Conservation (phyloP, 352 stramenopile genomes). For the Sclerospora graminicola region DNA sequence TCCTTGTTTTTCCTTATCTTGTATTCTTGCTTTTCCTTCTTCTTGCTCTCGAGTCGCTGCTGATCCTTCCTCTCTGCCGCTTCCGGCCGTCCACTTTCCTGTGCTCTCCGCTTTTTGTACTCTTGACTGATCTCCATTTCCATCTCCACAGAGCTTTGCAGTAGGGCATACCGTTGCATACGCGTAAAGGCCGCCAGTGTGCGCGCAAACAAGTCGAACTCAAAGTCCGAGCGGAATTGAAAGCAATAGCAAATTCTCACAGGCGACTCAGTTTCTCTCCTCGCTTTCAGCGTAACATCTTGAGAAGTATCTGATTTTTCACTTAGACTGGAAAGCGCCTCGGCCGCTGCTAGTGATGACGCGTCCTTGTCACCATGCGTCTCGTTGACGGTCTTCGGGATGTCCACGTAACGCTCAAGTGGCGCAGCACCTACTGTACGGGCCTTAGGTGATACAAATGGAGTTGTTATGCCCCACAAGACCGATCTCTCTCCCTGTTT, state of each 20-base stretch:
- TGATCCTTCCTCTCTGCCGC: constrained; percentile 6
- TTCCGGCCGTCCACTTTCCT: constrained; percentile 8
- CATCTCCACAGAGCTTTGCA: constrained; percentile 39
- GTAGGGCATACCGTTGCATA: constrained; percentile 33
- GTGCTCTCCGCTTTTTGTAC: constrained; percentile 8
- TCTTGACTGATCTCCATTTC: constrained; percentile 44
- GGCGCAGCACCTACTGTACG: constrained; percentile 10
- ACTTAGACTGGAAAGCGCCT: constrained; percentile 7
- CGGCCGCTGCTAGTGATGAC: constrained; percentile 6
- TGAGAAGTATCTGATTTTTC: constrained; percentile 1
- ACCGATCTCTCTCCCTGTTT: constrained; percentile 30
- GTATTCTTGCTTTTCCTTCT: constrained; percentile 1
- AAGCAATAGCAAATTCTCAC: constrained; percentile 50
- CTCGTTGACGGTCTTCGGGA: constrained; percentile 3
- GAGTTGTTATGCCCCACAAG: constrained; percentile 32
- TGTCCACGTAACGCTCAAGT: constrained; percentile 7
- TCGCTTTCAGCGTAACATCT: constrained; percentile 2
- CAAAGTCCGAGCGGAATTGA: constrained; percentile 42
- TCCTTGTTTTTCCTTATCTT: not conserved
- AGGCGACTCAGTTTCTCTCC: not conserved
- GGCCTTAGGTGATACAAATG: constrained; percentile 2
- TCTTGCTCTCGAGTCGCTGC: constrained; percentile 4
- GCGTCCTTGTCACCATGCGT: constrained; percentile 1
- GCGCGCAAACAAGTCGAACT: constrained; percentile 44
- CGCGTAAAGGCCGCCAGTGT: constrained; percentile 23